phyloP scores from a whole-genome alignment of 768 basidiomycete genomes.

The Lactifluus rugatus region DNA sequence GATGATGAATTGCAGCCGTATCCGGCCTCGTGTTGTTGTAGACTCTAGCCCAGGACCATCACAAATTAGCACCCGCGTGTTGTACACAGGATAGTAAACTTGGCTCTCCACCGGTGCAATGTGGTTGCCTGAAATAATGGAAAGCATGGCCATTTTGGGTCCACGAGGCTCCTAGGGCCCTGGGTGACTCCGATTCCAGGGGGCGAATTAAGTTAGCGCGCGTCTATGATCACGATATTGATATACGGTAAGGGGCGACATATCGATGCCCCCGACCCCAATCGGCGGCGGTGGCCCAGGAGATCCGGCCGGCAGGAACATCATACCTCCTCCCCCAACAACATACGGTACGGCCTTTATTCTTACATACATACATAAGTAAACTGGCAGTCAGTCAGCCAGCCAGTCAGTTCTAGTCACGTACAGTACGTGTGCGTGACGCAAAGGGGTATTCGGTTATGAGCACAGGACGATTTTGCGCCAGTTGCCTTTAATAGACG shows the following conservation, averaged over 20 bases:
- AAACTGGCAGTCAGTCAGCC: no score
- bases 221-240: neutral
- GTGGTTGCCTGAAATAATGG: neutral
- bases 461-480: no score
- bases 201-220: conserved; percentile 1
- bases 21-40: conserved; percentile 4
- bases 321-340: no score
- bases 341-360: no score
- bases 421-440: no score
- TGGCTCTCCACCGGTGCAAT: neutral
- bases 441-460: no score
- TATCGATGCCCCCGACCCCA: no score
- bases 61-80: neutral
- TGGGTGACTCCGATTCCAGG: neutral
- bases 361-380: no score
- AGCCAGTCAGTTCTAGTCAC: no score
- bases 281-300: neutral
- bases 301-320: no score
- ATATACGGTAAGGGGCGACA: neutral
- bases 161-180: neutral
- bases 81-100: neutral
- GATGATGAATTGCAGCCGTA: conserved; percentile 5
- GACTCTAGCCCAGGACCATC: conserved; percentile 7
- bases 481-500: no score
- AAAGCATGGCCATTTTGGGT: neutral